These are phyloP conservation scores for Fusarium clavum DNA, from an alignment of 2,329 filamentous ascomycete genomes.

Conservation along the genomic window DNA sequence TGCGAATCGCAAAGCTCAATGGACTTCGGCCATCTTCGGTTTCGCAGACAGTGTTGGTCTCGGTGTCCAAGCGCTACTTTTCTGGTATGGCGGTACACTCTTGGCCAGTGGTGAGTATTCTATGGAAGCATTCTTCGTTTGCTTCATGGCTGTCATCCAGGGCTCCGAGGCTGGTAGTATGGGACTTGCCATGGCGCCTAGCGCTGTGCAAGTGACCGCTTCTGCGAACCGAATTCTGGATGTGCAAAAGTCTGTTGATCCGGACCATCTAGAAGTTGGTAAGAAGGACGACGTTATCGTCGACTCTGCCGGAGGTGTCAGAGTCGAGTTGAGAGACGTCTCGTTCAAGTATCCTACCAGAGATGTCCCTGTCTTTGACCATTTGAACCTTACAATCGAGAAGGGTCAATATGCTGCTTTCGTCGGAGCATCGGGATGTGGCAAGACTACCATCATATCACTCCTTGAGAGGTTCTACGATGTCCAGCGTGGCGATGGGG, in stretches of 20 bases:
- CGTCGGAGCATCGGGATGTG: constrained; percentile 76
- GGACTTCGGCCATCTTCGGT: constrained; percentile 51
- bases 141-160: constrained; percentile 64
- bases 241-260: constrained; percentile 20
- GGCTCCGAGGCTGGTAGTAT: constrained; percentile 58
- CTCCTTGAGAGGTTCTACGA: constrained; percentile 78
- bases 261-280: background rate
- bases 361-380: constrained; percentile 66
- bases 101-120: constrained; percentile 48
- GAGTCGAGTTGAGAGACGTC: constrained; percentile 66
- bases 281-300: constrained; percentile 44
- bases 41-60: constrained; percentile 54
- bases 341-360: constrained; percentile 72
- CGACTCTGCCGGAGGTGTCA: constrained; percentile 60
- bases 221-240: constrained; percentile 49
- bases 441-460: constrained; percentile 78
- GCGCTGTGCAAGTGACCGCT: constrained; percentile 35
- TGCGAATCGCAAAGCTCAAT: constrained; percentile 48
- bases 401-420: constrained; percentile 77
- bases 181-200: constrained; percentile 29
- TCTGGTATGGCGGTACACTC: constrained; percentile 60
- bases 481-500: constrained; percentile 62
- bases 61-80: constrained; percentile 62
- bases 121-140: constrained; percentile 63
- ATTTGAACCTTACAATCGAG: constrained; percentile 71